Evolutionary conservation across 2,329 filamentous ascomycete species (phyloP).

Genomic region (Fusarium denticulatum): DNA sequence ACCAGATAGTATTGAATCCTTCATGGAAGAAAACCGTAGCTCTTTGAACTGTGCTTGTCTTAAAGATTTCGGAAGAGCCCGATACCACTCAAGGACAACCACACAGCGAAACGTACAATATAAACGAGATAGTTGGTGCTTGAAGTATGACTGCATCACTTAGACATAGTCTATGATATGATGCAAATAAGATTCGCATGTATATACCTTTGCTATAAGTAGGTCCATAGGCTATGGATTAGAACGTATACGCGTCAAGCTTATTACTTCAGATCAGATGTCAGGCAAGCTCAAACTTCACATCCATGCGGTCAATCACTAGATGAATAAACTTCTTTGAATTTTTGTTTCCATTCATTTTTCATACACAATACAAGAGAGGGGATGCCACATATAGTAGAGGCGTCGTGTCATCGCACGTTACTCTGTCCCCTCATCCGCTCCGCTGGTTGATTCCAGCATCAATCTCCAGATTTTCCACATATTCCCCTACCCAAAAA

Average conservation of each 20-base stretch:
- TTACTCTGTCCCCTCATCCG: conserved; percentile 21
- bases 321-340: conserved; percentile 2
- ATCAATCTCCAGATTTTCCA: conserved; percentile 16
- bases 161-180: neutral
- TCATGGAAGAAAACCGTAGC: conserved; percentile 35
- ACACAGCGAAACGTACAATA: neutral
- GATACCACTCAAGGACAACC: conserved; percentile 42
- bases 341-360: conserved; percentile 32
- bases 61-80: conserved; percentile 5
- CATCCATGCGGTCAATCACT: neutral
- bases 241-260: neutral
- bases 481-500: conserved; percentile 35
- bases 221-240: neutral
- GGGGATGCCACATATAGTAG: conserved; percentile 50
- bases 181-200: too few relatives aligned
- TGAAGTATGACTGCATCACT: neutral
- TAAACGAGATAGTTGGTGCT: neutral
- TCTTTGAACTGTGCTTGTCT: conserved; percentile 17
- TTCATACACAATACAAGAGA: conserved; percentile 50
- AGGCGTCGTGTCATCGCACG: conserved; percentile 44
- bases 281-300: neutral
- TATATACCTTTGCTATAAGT: neutral
- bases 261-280: neutral
- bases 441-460: conserved; percentile 18
- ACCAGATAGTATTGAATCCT: conserved; percentile 9